Evolutionary conservation across 2,329 filamentous ascomycete species (phyloP), one percentile per base, ranked within the genome.

Genomic region (Tolypocladium ophioglossoides): DNA sequence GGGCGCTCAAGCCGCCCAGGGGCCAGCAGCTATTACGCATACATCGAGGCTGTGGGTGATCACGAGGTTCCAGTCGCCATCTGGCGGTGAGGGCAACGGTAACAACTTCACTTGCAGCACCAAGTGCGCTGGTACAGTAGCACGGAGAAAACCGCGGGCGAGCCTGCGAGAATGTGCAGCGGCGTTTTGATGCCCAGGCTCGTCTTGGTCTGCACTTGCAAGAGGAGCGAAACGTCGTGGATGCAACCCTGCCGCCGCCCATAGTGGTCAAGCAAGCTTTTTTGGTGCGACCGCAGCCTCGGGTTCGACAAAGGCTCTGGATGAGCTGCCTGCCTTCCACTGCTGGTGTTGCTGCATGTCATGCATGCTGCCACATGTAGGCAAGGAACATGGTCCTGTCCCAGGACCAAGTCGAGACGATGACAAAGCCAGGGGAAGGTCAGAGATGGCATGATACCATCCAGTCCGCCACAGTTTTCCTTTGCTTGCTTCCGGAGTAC

Each of bases 281-380:
- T 46, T 34, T 52, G 57, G 57, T 53, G 52, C 46, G 50, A 57
- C 58, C 55, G 48, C 51, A 48, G 52, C 51, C 48, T 55, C 54
- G 57, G 56, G 50, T 55, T 56, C 39, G 24, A 24, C 49, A 48
- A 52, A 35, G 34, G 16, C 48, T 37, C 37, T 24, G 32, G 18
- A 27, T 22, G 32, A 32, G 38, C 49, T 50, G 53, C 39, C 49
- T 52, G 53, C 35, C 54, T 51, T 20, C 27, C n/a, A 44, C 53
- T 40, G 54, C 46, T 50, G 46, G 44, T 38, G 35, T 30, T 50
- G 49, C 53, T 59, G 60, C 59, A 61, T 57, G 59, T 54, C 57
- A 58, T 60, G 56, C 59, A 60, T 61, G 54, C 49, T 54, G 53
- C 58, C 50, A 56, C 58, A 61, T 55, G 55, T 49, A 18, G 30